A percentile compares a stretch with the other conserved stretches of the same genome.
These are phyloP conservation scores for Hypholoma sublateritium DNA, from an alignment of 768 basidiomycete genomes.

Conservation along the genomic window DNA sequence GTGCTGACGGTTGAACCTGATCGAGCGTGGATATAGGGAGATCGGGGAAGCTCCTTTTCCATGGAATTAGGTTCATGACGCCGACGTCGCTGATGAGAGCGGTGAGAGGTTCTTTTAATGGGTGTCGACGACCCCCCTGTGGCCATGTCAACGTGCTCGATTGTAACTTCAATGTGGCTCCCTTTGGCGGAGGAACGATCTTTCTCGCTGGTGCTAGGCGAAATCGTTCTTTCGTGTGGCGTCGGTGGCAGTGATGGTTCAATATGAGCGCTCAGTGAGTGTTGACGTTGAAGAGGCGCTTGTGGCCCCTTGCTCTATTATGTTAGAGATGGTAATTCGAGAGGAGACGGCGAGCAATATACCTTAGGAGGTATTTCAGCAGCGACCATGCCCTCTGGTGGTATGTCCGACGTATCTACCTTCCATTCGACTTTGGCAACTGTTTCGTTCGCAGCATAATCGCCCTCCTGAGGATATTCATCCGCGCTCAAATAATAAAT, in stretches of 20 bases:
- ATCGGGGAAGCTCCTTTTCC: slow-evolving; percentile 25
- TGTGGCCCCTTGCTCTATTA: not conserved
- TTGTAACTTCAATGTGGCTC: slow-evolving; percentile 10
- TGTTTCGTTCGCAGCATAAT: slow-evolving; percentile 17
- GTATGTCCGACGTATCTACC: not conserved
- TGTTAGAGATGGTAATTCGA: not conserved
- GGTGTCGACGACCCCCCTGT: slow-evolving; percentile 13
- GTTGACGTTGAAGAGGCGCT: not conserved
- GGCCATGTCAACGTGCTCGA: slow-evolving; percentile 1
- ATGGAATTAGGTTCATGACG: slow-evolving; percentile 25
- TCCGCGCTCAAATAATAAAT: slow-evolving; percentile 43
- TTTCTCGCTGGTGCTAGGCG: slow-evolving; percentile 23
- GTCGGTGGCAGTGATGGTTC: not conserved
- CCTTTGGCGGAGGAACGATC: slow-evolving; percentile 7
- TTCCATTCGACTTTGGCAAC: slow-evolving; percentile 6
- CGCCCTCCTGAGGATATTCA: slow-evolving; percentile 29
- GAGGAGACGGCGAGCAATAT: not conserved
- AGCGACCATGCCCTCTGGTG: not conserved
- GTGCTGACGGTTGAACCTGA: slow-evolving; percentile 45
- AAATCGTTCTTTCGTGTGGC: slow-evolving; percentile 17
- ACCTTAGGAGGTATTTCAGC: not conserved
- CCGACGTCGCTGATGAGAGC: slow-evolving; percentile 6
- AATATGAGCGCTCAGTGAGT: not conserved
- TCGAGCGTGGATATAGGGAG: slow-evolving; percentile 36
- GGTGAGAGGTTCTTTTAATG: slow-evolving; percentile 1